Evolutionary conservation across 2,329 filamentous ascomycete genomes (phyloP), one percentile per base, ranked within the genome.

Genomic region (Diaporthe batatas): DNA sequence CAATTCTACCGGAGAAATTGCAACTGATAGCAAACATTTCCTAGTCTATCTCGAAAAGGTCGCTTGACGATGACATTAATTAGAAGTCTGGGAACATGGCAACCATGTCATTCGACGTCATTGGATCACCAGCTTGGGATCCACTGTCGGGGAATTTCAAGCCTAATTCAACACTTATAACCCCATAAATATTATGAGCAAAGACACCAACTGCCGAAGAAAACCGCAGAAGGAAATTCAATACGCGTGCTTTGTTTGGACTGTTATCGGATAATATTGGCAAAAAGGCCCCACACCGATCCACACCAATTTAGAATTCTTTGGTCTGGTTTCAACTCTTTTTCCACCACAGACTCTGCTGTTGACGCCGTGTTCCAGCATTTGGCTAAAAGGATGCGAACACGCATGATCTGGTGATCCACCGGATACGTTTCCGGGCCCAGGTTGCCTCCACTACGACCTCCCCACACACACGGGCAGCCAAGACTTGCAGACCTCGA

Each of bases 161-260:
- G 67, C 42, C 67, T 73, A 70, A 25, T 42, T n/a, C 47, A 10
- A 67, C 65, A 47, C 71, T 62, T 73, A 59, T 53, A 49, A 49
- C 49, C 21, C 53, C 49, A 54, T 57, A 57, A 25, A 39, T 36
- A 25, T 1, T 21, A 16, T 21, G 47, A 16, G 23, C 18, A 10
- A 21, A 11, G 32, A 16, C 14, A 6, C 6, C 47, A 36, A 36
- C 2, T 49, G 34, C n/a, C n/a, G 58, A 57, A 21, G 14, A 53
- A n/a, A 23, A 23, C n/a, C 16, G 51, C 23, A 23, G 23, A 34
- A 36, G 25, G 25, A 29, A 29, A 51, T 6, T 39, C 32, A 25
- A 53, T 67, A 10, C 47, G 8, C 21, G 29, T 51, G 6, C 10
- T 39, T 11, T 21, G n/a, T 47, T 51, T 21, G 62, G 29, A 6